Conservation (phyloP, 176 grass and related monocot species). For the Chrysopogon serrulatus region DNA sequence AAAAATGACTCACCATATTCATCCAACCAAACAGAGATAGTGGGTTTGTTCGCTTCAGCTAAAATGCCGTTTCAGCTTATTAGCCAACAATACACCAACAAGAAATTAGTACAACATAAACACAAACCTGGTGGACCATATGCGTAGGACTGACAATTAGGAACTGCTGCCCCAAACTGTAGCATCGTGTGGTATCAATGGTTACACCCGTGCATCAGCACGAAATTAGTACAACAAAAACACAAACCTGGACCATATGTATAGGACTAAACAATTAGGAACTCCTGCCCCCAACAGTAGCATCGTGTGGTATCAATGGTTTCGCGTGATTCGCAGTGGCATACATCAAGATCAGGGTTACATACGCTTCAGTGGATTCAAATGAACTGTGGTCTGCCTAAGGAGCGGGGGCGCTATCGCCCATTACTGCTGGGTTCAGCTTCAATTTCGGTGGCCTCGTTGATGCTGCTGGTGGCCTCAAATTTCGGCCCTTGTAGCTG, state of each 20-base stretch:
- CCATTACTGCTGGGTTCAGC: conserved; percentile 13
- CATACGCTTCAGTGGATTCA: not conserved
- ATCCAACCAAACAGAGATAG: too few relatives aligned
- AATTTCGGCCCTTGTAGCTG: conserved; percentile 80
- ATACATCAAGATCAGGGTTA: conserved; percentile 20
- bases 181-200: too few relatives aligned
- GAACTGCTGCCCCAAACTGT: too few relatives aligned
- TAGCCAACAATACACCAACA: too few relatives aligned
- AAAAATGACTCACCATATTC: too few relatives aligned
- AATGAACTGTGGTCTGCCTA: not conserved
- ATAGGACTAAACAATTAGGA: not conserved
- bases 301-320: not conserved
- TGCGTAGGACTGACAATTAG: too few relatives aligned
- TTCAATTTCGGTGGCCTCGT: conserved; percentile 5
- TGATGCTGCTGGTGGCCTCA: conserved; percentile 32
- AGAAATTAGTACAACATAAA: too few relatives aligned
- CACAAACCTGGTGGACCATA: too few relatives aligned
- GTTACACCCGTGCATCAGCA: too few relatives aligned
- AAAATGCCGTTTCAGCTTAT: too few relatives aligned
- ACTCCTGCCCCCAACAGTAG: not conserved
- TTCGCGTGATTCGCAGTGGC: conserved; percentile 25
- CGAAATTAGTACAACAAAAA: not conserved
- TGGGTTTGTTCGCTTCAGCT: too few relatives aligned
- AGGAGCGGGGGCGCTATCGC: not conserved
- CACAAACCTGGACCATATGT: not conserved